These are phyloP conservation scores for Apophysomyces trapeziformis DNA, from an alignment of 371 early-diverging fungal species.

Conservation along the genomic window DNA sequence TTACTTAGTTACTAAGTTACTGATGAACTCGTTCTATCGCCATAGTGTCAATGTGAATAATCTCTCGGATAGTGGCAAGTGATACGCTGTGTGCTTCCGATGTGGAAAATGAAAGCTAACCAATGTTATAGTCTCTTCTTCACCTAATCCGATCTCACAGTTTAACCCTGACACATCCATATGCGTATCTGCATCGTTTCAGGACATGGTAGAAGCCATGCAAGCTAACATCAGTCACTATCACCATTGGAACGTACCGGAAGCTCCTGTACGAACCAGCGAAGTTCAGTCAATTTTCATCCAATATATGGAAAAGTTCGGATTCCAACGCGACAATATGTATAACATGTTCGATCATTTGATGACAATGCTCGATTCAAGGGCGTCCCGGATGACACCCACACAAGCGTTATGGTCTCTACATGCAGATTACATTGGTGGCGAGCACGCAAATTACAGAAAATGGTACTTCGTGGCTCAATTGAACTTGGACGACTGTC, in stretches of 20 bases:
- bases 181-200: slow-evolving; percentile 5
- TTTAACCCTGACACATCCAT: not conserved
- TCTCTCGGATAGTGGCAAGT: not conserved
- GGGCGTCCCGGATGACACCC: slow-evolving; percentile 81
- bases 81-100: not conserved
- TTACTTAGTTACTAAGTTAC: not conserved
- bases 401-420: slow-evolving; percentile 74
- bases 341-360: slow-evolving; percentile 78
- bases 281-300: slow-evolving; percentile 33
- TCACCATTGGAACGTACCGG: slow-evolving; percentile 33
- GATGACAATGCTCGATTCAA: slow-evolving; percentile 84
- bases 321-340: slow-evolving; percentile 84
- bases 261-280: slow-evolving; percentile 12
- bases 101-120: not conserved
- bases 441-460: slow-evolving; percentile 85
- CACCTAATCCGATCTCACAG: not conserved
- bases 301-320: slow-evolving; percentile 53
- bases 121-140: not conserved
- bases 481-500: slow-evolving; percentile 64
- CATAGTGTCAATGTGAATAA: not conserved
- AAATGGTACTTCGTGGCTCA: slow-evolving; percentile 88
- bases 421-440: slow-evolving; percentile 88
- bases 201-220: not conserved
- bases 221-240: slow-evolving; percentile 9
- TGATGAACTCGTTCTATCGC: not conserved